Percentiles rank a stretch among this genome's conserved stretches.
These are phyloP conservation scores for Seiridium unicorne DNA, from an alignment of 2,329 filamentous ascomycete genomes.

Conservation along the genomic window DNA sequence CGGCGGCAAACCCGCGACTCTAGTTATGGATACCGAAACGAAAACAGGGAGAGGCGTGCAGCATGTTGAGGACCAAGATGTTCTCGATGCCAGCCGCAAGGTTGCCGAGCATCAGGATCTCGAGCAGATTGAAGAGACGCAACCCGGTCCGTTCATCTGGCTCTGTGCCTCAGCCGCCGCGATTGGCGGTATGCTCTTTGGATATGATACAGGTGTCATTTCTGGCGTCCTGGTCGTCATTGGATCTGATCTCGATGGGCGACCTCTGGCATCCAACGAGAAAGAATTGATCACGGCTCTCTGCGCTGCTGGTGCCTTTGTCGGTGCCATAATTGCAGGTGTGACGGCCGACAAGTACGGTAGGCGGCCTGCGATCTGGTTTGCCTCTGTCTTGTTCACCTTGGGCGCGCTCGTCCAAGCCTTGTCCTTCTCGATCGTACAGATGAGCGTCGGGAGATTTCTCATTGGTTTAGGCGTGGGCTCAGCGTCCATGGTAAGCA, in stretches of 20 bases:
- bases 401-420: slow-evolving; percentile 34
- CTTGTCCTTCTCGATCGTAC: slow-evolving; percentile 34
- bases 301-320: slow-evolving; percentile 45
- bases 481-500: slow-evolving; percentile 45
- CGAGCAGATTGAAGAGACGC: background rate
- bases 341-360: slow-evolving; percentile 35
- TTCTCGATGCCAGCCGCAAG: background rate
- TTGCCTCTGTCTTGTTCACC: slow-evolving; percentile 37
- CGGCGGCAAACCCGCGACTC: background rate
- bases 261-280: slow-evolving; percentile 35
- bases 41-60: background rate
- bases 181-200: slow-evolving; percentile 1
- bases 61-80: background rate
- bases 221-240: slow-evolving; percentile 40
- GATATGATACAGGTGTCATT: slow-evolving; percentile 2
- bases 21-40: background rate
- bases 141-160: background rate
- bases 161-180: background rate
- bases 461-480: slow-evolving; percentile 49
- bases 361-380: slow-evolving; percentile 37
- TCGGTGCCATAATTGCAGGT: slow-evolving; percentile 38
- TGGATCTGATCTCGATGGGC: slow-evolving; percentile 35
- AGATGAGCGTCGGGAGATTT: slow-evolving; percentile 42
- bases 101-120: background rate
- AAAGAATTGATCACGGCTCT: slow-evolving; percentile 52